phyloP scores from a whole-genome alignment of 805 yeast genomes.

The Yarrowia keelungensis region DNA sequence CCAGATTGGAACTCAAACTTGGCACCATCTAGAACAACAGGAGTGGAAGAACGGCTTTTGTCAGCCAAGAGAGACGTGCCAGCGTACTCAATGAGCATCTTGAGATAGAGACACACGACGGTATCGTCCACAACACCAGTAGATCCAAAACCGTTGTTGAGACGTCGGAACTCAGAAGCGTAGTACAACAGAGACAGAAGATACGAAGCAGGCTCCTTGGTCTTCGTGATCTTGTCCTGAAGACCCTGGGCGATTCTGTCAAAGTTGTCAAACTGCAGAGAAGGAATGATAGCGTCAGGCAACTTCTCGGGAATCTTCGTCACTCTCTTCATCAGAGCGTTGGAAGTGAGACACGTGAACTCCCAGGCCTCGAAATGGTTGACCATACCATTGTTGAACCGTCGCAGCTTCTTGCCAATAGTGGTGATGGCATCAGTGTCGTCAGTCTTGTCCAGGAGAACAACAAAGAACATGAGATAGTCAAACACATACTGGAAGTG shows the following conservation, averaged over 20 bases:
- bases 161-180: conserved; percentile 63
- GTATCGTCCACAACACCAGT: conserved; percentile 78
- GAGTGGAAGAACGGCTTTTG: conserved; percentile 27
- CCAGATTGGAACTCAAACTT: conserved; percentile 23
- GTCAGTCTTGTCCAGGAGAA: conserved; percentile 58
- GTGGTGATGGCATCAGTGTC: conserved; percentile 67
- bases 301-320: conserved; percentile 55
- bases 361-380: conserved; percentile 73
- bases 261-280: conserved; percentile 56
- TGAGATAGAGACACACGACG: conserved; percentile 65
- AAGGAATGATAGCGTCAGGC: conserved; percentile 61
- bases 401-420: conserved; percentile 75
- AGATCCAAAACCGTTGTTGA: conserved; percentile 83
- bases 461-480: conserved; percentile 70
- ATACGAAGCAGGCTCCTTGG: conserved; percentile 39
- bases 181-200: conserved; percentile 44
- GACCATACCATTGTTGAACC: conserved; percentile 79
- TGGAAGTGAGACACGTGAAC: conserved; percentile 58
- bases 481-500: conserved; percentile 80
- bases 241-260: conserved; percentile 47
- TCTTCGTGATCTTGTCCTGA: conserved; percentile 54
- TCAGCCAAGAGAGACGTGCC: conserved; percentile 13
- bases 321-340: conserved; percentile 59
- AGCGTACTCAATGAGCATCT: conserved; percentile 50
- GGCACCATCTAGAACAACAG: conserved; percentile 9